Evolutionary conservation across 148 eudicot genomes (phyloP).

Genomic region (Rhododendron ovatum): DNA sequence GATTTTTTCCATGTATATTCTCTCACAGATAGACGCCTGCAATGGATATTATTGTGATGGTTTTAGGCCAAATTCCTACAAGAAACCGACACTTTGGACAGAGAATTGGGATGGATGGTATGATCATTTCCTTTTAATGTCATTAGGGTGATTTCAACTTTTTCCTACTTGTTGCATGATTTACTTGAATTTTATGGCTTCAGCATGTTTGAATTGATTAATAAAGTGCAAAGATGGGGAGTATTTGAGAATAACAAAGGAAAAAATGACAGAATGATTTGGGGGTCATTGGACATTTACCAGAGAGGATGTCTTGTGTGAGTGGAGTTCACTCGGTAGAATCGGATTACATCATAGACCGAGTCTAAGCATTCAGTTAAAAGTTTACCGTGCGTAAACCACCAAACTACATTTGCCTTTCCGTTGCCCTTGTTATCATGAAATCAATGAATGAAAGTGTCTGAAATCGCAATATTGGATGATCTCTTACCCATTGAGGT

Average conservation of each 20-base stretch:
- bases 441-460: background rate
- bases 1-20: conserved; percentile 1
- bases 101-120: conserved; percentile 99
- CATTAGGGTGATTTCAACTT: background rate
- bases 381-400: background rate
- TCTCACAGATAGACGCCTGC: conserved; percentile 82
- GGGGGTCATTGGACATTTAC: background rate
- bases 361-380: background rate
- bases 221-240: background rate
- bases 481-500: background rate
- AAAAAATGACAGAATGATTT: background rate
- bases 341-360: background rate
- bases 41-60: conserved; percentile 95
- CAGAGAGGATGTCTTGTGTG: background rate
- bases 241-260: background rate
- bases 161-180: background rate
- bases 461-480: background rate
- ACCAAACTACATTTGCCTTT: background rate
- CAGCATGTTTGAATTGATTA: conserved; percentile 51
- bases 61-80: conserved; percentile 75
- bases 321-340: background rate
- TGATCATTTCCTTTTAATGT: conserved; percentile 4
- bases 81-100: conserved; percentile 86
- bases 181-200: conserved; percentile 2
- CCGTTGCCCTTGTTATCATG: background rate